Conservation (phyloP, 2,329 filamentous ascomycete genomes). For the Ophiocordyceps australis region DNA sequence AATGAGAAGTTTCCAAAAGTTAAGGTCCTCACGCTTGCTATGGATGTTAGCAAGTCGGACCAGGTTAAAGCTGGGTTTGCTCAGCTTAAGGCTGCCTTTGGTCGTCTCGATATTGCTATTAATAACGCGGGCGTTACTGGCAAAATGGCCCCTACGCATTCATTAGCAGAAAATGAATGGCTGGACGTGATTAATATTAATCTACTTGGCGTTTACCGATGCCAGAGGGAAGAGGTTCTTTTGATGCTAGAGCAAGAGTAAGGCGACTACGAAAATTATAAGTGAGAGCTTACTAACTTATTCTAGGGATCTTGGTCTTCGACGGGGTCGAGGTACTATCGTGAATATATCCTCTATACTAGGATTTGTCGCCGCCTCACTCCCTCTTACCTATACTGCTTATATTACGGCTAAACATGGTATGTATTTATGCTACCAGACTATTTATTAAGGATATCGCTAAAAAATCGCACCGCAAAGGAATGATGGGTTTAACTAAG, state of each 20-base stretch:
- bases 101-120: conserved; percentile 33
- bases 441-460: not conserved
- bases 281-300: not conserved
- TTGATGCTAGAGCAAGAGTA: conserved; percentile 32
- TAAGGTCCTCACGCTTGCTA: conserved; percentile 17
- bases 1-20: conserved; percentile 17
- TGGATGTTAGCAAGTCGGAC: conserved; percentile 25
- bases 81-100: conserved; percentile 23
- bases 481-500: conserved; percentile 30
- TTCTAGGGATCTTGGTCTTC: conserved; percentile 13
- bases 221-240: conserved; percentile 31
- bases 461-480: not conserved
- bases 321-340: conserved; percentile 28
- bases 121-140: conserved; percentile 36
- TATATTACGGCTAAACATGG: conserved; percentile 35
- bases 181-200: conserved; percentile 30
- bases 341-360: conserved; percentile 35
- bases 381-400: conserved; percentile 19
- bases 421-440: too few relatives aligned
- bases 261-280: not conserved
- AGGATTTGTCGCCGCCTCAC: conserved; percentile 22
- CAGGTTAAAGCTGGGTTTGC: conserved; percentile 23
- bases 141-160: conserved; percentile 20
- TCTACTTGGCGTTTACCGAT: conserved; percentile 36
- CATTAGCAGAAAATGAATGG: conserved; percentile 27